Evolutionary conservation across 805 yeast species (phyloP), one percentile per base, ranked within the genome.

Genomic region (Isabelozyma pseudorhagii): DNA sequence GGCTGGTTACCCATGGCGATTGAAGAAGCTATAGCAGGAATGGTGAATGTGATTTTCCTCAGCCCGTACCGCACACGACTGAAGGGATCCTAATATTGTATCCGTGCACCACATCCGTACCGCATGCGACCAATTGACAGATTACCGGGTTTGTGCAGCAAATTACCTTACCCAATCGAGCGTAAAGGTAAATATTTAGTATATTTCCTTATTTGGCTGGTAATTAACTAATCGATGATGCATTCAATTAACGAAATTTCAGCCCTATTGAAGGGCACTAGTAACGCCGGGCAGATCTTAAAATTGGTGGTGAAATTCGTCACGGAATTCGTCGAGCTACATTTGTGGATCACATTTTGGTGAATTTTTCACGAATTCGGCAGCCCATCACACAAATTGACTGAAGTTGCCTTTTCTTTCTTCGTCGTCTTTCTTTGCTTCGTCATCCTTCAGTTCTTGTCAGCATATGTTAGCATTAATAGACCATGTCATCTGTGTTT

Each of bases 1-100:
- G 74, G 58, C 54, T 67, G 72, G 46, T 70, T 72, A 39, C 79
- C 79, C 79, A 74, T 74, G n/a, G 28, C n/a, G 36, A 13, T 31
- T 2, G 10, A 31, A 5, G 25, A 21, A 21, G 25, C 25, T 15
- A 4, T 21, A 21, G 25, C 4, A 21, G 6, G 25, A 21, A 21
- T 21, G 36, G n/a, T 31, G 36, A 31, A 31, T 5, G 36, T 21
- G 6, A 21, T 21, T 21, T 21, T 6, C 25, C 6, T 21, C 25
- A 21, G 25, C 25, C 25, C 25, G 25, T 21, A 21, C 25, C 25
- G 25, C 25, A 21, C 25, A 21, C 25, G 25, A 21, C 25, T 21
- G 25, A 21, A 21, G 25, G 25, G 6, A 21, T 31, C 36, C 36
- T 13, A 31, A 31, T 31, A 15, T 31, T 31, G n/a, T 8, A 31